These are phyloP conservation scores for Protomyces pachydermus DNA, from an alignment of 1,139 yeast species.

Conservation along the genomic window DNA sequence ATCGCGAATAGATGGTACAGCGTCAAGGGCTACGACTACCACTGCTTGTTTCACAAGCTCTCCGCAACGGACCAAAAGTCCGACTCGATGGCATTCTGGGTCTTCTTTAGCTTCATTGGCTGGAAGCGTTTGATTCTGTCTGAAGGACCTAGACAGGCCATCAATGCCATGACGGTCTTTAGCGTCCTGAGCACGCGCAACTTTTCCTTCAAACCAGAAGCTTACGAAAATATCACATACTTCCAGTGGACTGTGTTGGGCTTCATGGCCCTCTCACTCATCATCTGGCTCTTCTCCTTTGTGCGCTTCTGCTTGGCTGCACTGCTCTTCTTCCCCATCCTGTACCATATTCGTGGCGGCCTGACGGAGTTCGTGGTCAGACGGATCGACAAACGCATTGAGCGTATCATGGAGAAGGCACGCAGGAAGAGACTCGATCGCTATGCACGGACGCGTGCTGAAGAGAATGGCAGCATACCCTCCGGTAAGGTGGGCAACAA, in stretches of 20 bases:
- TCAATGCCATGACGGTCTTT: conserved; percentile 69
- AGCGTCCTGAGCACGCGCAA: conserved; percentile 48
- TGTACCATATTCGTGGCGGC: conserved; percentile 44
- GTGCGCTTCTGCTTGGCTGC: conserved; percentile 56
- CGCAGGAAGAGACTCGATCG: conserved; percentile 39
- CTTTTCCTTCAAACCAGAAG: conserved; percentile 51
- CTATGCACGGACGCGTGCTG: conserved; percentile 16
- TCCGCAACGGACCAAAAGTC: conserved; percentile 56
- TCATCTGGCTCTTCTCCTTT: conserved; percentile 70
- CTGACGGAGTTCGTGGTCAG: conserved; percentile 58
- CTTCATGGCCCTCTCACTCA: conserved; percentile 68
- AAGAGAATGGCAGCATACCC: background rate
- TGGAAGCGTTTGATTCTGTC: conserved; percentile 65
- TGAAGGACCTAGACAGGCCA: conserved; percentile 84
- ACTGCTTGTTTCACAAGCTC: conserved; percentile 67
- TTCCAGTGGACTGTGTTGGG: conserved; percentile 66
- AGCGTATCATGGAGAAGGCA: conserved; percentile 48
- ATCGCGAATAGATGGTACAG: conserved; percentile 59
- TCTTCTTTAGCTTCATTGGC: conserved; percentile 61
- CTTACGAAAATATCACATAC: conserved; percentile 51
- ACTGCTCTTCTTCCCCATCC: conserved; percentile 53
- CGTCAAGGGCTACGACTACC: conserved; percentile 55
- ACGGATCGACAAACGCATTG: conserved; percentile 54
- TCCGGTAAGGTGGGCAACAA: background rate
- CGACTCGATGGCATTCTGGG: conserved; percentile 64